phyloP scores from a whole-genome alignment of 1,139 yeast genomes.

The Kodamaea fungicola region DNA sequence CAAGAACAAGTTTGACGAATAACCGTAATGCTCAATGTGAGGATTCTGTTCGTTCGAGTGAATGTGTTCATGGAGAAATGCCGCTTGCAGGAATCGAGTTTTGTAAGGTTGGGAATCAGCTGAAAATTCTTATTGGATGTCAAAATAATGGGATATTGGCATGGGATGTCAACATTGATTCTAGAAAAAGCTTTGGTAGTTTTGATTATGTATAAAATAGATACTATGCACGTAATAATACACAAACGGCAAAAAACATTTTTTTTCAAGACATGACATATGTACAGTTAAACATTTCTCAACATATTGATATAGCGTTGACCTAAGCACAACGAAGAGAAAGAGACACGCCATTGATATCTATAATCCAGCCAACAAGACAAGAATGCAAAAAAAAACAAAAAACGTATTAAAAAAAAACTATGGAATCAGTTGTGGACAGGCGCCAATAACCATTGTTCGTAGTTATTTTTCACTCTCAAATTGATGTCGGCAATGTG shows the following conservation, averaged over 20 bases:
- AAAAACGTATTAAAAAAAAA: slow-evolving; percentile 2
- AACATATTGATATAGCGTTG: neutral
- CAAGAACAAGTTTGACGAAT: too few relatives aligned
- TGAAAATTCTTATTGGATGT: slow-evolving; percentile 38
- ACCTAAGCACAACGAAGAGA: neutral
- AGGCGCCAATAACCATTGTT: slow-evolving; percentile 41
- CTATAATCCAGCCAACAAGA: slow-evolving; percentile 8
- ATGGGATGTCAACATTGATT: slow-evolving; percentile 41
- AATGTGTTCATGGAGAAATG: slow-evolving; percentile 47
- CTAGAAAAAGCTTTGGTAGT: slow-evolving; percentile 41
- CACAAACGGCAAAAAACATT: neutral
- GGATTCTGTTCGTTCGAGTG: slow-evolving; percentile 16
- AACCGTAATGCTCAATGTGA: slow-evolving; percentile 7
- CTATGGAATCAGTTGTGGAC: slow-evolving; percentile 1
- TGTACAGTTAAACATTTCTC: neutral
- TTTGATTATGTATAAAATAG: slow-evolving; percentile 25
- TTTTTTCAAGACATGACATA: neutral
- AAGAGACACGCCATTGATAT: neutral
- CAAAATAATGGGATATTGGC: slow-evolving; percentile 42
- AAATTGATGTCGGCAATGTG: slow-evolving; percentile 32
- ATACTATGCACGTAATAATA: neutral
- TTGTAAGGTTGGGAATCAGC: slow-evolving; percentile 17
- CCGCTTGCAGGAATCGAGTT: slow-evolving; percentile 44
- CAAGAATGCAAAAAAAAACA: slow-evolving; percentile 6
- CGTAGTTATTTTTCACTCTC: slow-evolving; percentile 40